These are phyloP conservation scores for Xerocomellus amylosporus DNA, from an alignment of 768 basidiomycete genomes.

Conservation along the genomic window DNA sequence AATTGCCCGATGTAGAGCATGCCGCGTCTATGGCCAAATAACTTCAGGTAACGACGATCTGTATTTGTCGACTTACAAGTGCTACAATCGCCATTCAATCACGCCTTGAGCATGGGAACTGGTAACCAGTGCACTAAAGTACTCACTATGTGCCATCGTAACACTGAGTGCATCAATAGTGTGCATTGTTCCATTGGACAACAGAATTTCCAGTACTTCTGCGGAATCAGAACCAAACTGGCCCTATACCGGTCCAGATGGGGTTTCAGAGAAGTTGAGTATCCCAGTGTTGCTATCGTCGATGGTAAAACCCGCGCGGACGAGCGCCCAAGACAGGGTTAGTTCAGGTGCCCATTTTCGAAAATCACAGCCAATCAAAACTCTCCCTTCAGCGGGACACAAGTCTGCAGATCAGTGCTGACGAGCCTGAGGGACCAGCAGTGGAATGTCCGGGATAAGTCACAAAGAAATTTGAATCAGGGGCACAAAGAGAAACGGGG, in stretches of 20 bases:
- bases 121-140: neutral
- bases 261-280: constrained; percentile 27
- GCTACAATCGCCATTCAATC: constrained; percentile 3
- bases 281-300: constrained; percentile 25
- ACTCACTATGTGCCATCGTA: constrained; percentile 29
- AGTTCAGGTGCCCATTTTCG: no score
- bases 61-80: constrained; percentile 21
- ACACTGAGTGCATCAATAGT: constrained; percentile 22
- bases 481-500: neutral
- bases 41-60: neutral
- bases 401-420: no score
- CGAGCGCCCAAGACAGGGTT: constrained; percentile 1
- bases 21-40: constrained; percentile 19
- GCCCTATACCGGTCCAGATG: constrained; percentile 27
- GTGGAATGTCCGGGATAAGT: neutral
- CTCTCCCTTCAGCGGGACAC: no score
- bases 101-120: constrained; percentile 1
- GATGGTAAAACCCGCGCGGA: constrained; percentile 26
- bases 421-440: neutral
- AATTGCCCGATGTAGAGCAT: constrained; percentile 22
- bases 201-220: constrained; percentile 17
- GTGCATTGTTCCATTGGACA: constrained; percentile 28
- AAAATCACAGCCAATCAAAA: no score
- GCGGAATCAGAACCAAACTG: constrained; percentile 22
- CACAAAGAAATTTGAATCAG: neutral